These are phyloP conservation scores for Apiotrichum siamense DNA, from an alignment of 1,284 basidiomycete species.

Conservation along the genomic window DNA sequence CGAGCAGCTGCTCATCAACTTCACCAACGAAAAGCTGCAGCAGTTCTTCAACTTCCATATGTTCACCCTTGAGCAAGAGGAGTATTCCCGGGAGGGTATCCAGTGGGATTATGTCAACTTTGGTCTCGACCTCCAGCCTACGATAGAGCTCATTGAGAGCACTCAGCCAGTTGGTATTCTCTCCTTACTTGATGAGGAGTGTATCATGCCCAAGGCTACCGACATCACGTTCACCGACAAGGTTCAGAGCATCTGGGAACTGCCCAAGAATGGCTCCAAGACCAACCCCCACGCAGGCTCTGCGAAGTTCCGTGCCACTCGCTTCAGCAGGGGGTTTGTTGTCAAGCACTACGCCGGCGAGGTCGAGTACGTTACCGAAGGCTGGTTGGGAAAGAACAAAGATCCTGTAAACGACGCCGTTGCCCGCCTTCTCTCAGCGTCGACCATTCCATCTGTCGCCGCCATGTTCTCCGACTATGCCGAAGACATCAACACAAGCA, in stretches of 20 bases:
- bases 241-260: constrained; percentile 50
- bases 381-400: constrained; percentile 99
- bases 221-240: constrained; percentile 95
- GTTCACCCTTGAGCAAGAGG: constrained; percentile 99
- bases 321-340: constrained; percentile 92
- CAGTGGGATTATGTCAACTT: constrained; percentile 99
- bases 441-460: constrained; percentile 75
- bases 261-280: constrained; percentile 23
- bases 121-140: constrained; percentile 93
- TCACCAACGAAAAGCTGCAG: constrained; percentile 94
- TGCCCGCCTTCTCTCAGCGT: constrained; percentile 77
- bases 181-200: constrained; percentile 93
- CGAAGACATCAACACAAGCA: constrained; percentile 50
- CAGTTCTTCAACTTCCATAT: constrained; percentile 99
- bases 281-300: constrained; percentile 58
- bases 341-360: constrained; percentile 95
- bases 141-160: constrained; percentile 93
- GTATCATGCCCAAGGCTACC: constrained; percentile 98
- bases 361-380: constrained; percentile 92
- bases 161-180: constrained; percentile 74
- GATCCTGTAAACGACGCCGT: constrained; percentile 97
- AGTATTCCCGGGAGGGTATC: constrained; percentile 94
- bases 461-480: constrained; percentile 78
- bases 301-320: constrained; percentile 75
- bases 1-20: constrained; percentile 98